phyloP scores from a whole-genome alignment of 2,329 filamentous ascomycete genomes.

The Xylaria sp. region DNA sequence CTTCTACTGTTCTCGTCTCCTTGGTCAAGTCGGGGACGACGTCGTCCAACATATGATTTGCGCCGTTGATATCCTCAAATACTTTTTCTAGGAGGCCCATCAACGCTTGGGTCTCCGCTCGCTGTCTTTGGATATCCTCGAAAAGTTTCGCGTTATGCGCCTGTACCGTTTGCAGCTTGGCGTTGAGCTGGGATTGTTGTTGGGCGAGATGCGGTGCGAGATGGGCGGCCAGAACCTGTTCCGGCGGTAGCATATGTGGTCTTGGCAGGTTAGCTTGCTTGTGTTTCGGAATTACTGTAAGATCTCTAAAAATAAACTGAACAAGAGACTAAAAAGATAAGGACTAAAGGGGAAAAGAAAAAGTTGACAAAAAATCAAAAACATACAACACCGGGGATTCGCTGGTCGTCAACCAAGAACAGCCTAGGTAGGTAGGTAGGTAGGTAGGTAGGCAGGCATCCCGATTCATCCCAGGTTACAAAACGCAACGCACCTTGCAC shows the following conservation, averaged over 20 bases:
- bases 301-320: constrained; percentile 1
- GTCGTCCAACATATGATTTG: constrained; percentile 51
- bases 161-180: constrained; percentile 58
- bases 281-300: neutral
- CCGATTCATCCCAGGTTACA: too few species aligned
- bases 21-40: constrained; percentile 52
- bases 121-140: constrained; percentile 55
- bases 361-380: constrained; percentile 13
- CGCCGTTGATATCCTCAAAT: constrained; percentile 57
- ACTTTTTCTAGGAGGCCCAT: constrained; percentile 53
- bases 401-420: constrained; percentile 33
- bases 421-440: too few species aligned
- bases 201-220: constrained; percentile 54
- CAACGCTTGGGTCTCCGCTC: constrained; percentile 56
- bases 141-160: constrained; percentile 58
- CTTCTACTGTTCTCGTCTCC: constrained; percentile 52
- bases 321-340: neutral
- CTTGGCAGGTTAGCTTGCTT: constrained; percentile 28
- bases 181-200: constrained; percentile 60
- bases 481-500: constrained; percentile 51
- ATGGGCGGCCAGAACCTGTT: constrained; percentile 57
- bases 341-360: neutral
- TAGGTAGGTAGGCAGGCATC: too few species aligned
- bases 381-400: constrained; percentile 32
- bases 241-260: constrained; percentile 60